Base-by-base conservation (phyloP, 495 filamentous ascomycete genomes). In the Talaromyces proteolyticus region DNA sequence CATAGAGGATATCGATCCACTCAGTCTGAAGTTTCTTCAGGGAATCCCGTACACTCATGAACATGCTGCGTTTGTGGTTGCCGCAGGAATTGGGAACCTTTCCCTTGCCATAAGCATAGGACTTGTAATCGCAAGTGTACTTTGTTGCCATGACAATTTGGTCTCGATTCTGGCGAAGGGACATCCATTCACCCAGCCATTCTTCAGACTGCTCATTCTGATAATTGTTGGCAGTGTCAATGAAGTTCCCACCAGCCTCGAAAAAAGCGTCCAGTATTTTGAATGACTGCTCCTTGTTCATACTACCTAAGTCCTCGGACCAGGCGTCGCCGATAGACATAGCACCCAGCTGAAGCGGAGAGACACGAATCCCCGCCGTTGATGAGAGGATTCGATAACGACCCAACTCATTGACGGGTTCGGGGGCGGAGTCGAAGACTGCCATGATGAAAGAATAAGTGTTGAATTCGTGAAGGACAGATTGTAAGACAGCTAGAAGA, bases 361-460 rank as follows among this genome's bases (percentile, higher is more conserved):
- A 78, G 17, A 85, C 79, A 37, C 72, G 59, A 21, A 86, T 69
- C 1, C 68, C 62, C 1, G 82, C 81, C 5, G 68, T 68, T 5
- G 81, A 79, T 10, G 81, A 68, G 3, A 84, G 69, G 22, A 78
- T 57, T 10, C 82, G 77, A 55, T 84, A 77, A 47, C 75, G 69
- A 50, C 62, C 74, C 18, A 85, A 64, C 6, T 65, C 63, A 41
- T 64, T 69, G 58, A 76, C 73, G 18, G 75, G 68, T 14, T 17
- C 18, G 14, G 66, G 51, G 25, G 25, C n/a, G n/a, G n/a, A n/a
- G n/a, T n/a, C n/a, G 78, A 46, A 95, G 89, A 73, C 95, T 91
- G 91, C 87, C 89, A 12, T 89, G 82, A 51, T 91, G 95, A 63
- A 66, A 91, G 37, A 96, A 96, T 62, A 96, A 96, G n/a, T n/a